Conservation (phyloP, 805 yeast species). For the Metschnikowia lunata region DNA sequence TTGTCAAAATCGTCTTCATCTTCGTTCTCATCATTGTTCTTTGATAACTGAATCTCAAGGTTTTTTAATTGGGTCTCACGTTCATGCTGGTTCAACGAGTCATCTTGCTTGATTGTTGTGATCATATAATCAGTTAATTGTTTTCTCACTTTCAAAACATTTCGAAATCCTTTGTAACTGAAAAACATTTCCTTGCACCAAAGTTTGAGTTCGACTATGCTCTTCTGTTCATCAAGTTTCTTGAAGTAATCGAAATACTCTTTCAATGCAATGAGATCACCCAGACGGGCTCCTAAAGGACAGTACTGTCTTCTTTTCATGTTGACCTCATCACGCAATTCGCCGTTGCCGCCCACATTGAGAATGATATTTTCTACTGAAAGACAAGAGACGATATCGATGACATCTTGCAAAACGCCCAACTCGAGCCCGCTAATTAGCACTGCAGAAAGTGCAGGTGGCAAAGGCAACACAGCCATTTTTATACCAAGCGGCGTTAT, state of each 20-base stretch:
- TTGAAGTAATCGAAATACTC: slow-evolving; percentile 63
- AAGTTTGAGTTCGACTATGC: slow-evolving; percentile 52
- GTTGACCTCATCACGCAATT: slow-evolving; percentile 78
- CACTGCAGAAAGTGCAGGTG: slow-evolving; percentile 90
- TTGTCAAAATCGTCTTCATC: slow-evolving; percentile 21
- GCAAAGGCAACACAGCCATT: slow-evolving; percentile 85
- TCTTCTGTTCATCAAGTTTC: slow-evolving; percentile 23
- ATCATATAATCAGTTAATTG: slow-evolving; percentile 73
- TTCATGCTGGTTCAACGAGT: slow-evolving; percentile 23
- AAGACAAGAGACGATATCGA: slow-evolving; percentile 88
- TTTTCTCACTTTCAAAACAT: slow-evolving; percentile 66
- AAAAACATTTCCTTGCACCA: slow-evolving; percentile 84
- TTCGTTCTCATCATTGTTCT: slow-evolving; percentile 12
- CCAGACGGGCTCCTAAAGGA: slow-evolving; percentile 65
- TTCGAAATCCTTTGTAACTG: slow-evolving; percentile 73
- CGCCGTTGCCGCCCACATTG: slow-evolving; percentile 65
- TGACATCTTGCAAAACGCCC: slow-evolving; percentile 57
- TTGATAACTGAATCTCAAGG: slow-evolving; percentile 24
- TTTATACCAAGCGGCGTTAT: slow-evolving; percentile 77
- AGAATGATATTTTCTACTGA: slow-evolving; percentile 85
- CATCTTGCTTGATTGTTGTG: slow-evolving; percentile 42
- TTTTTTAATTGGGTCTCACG: slow-evolving; percentile 24
- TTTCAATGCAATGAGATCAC: slow-evolving; percentile 79
- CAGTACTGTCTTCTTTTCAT: slow-evolving; percentile 66
- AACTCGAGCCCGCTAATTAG: slow-evolving; percentile 63